These are phyloP conservation scores for Tolypocladium cylindrosporum DNA, from an alignment of 2,329 filamentous ascomycete species.

Conservation along the genomic window DNA sequence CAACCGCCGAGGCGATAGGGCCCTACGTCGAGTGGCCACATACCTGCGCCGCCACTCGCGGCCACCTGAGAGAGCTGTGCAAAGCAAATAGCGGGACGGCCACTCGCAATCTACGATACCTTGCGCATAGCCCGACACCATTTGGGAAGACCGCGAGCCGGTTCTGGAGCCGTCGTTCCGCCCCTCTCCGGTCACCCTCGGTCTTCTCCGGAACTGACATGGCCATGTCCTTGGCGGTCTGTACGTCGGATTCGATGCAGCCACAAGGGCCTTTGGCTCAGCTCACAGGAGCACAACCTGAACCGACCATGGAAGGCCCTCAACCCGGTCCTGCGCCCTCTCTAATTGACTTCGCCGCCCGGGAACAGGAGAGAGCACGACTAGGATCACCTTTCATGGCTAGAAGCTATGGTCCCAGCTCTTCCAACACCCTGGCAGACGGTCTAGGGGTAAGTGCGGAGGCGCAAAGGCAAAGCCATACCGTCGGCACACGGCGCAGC, in stretches of 20 bases:
- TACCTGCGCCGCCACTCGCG: slow-evolving; percentile 51
- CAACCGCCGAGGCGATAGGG: slow-evolving; percentile 35
- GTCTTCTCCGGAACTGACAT: slow-evolving; percentile 53
- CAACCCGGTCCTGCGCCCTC: background rate
- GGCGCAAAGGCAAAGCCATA: slow-evolving; percentile 33
- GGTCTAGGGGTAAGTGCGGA: slow-evolving; percentile 21
- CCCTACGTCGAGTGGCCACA: slow-evolving; percentile 54
- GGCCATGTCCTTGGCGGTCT: slow-evolving; percentile 50
- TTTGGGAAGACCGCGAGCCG: slow-evolving; percentile 41
- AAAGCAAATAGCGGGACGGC: slow-evolving; percentile 40
- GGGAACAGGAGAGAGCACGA: slow-evolving; percentile 15
- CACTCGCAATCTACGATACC: slow-evolving; percentile 32
- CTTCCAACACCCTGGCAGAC: slow-evolving; percentile 37
- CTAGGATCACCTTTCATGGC: slow-evolving; percentile 47
- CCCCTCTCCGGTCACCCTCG: slow-evolving; percentile 33
- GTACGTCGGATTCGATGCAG: slow-evolving; percentile 57
- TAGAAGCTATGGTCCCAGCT: slow-evolving; percentile 53
- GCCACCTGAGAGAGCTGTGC: slow-evolving; percentile 53
- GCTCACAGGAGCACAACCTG: slow-evolving; percentile 35
- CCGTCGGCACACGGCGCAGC: slow-evolving; percentile 36
- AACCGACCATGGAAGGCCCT: slow-evolving; percentile 7
- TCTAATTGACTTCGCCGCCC: background rate
- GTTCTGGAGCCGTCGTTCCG: slow-evolving; percentile 37
- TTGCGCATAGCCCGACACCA: slow-evolving; percentile 45
- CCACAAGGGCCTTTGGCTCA: slow-evolving; percentile 50